Conservation (phyloP, 345 rosid genomes). For the Euphorbia lathyris region DNA sequence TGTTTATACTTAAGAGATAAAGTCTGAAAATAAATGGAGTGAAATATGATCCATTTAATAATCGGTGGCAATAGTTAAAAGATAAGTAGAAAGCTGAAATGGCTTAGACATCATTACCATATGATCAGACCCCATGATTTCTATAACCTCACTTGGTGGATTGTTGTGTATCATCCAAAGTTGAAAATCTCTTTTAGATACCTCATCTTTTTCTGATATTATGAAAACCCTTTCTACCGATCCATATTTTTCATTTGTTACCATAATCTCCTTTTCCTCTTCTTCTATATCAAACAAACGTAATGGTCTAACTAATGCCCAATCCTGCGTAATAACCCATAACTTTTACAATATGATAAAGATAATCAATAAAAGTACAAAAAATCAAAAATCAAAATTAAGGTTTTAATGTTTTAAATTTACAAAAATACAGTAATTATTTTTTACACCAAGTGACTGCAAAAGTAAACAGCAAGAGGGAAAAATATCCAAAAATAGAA, state of each 20-base stretch:
- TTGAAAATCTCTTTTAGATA: constrained; percentile 23
- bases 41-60: neutral
- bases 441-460: too few relatives aligned
- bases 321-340: constrained; percentile 50
- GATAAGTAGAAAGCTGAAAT: neutral
- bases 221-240: constrained; percentile 39
- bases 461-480: too few relatives aligned
- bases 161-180: constrained; percentile 42
- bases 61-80: neutral
- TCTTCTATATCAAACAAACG: constrained; percentile 39
- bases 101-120: constrained; percentile 11
- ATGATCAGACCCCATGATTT: constrained; percentile 1
- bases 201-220: constrained; percentile 34
- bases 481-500: too few relatives aligned
- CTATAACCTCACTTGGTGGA: constrained; percentile 31
- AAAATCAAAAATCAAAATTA: too few relatives aligned
- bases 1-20: too few relatives aligned
- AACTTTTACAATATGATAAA: too few relatives aligned
- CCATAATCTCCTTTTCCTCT: constrained; percentile 30
- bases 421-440: too few relatives aligned
- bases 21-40: too few relatives aligned
- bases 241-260: constrained; percentile 37
- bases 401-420: too few relatives aligned
- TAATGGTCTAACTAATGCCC: constrained; percentile 39
- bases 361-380: too few relatives aligned